A percentile compares a stretch with the other conserved stretches of the same genome.
These are phyloP conservation scores for Floccularia luteovirens DNA, from an alignment of 768 basidiomycete genomes.

Conservation along the genomic window DNA sequence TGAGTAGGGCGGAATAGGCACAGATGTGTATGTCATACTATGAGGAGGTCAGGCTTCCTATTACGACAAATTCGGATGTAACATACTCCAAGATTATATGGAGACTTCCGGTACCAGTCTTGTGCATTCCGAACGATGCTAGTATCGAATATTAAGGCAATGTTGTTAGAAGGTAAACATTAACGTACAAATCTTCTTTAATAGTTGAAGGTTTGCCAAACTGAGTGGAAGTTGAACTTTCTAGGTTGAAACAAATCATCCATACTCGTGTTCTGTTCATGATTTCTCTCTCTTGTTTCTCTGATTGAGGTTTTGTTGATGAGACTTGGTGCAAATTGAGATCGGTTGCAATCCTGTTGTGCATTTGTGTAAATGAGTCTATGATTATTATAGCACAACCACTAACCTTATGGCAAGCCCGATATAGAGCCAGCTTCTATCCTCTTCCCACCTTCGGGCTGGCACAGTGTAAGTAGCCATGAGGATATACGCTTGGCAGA, in stretches of 20 bases:
- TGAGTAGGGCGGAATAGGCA: constrained; percentile 61
- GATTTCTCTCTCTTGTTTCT: constrained; percentile 75
- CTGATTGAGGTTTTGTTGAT: constrained; percentile 52
- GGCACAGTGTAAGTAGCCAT: constrained; percentile 80
- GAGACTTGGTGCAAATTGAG: constrained; percentile 74
- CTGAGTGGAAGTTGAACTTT: constrained; percentile 81
- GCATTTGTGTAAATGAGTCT: constrained; percentile 3
- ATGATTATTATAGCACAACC: constrained; percentile 1
- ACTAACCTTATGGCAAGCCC: constrained; percentile 74
- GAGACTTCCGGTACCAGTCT: constrained; percentile 71
- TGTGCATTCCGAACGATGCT: constrained; percentile 64
- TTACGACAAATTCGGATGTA: background rate
- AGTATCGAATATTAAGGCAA: background rate
- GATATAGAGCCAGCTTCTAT: constrained; percentile 84
- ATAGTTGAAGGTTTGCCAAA: constrained; percentile 88
- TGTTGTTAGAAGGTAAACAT: background rate
- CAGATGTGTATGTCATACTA: constrained; percentile 75
- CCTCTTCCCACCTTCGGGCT: constrained; percentile 82
- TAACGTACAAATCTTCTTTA: constrained; percentile 69
- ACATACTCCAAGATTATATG: constrained; percentile 49
- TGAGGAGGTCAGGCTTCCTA: constrained; percentile 4
- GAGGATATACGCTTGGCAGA: constrained; percentile 87
- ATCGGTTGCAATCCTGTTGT: constrained; percentile 73
- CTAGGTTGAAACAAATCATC: constrained; percentile 87
- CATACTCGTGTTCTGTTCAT: constrained; percentile 83